These are phyloP conservation scores for Castanopsis chinensis DNA, from an alignment of 306 rosid genomes.

Conservation along the genomic window DNA sequence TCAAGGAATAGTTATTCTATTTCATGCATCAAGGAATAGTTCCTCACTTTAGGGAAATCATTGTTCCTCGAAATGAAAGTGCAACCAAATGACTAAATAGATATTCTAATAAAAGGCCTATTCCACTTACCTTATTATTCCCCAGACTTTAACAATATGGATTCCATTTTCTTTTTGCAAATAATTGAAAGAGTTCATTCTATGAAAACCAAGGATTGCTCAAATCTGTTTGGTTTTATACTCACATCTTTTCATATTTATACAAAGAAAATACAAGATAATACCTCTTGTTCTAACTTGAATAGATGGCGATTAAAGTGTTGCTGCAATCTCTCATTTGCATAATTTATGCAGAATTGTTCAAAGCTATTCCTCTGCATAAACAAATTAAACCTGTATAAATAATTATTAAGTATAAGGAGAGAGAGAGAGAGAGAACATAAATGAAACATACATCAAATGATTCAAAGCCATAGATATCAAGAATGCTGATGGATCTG, in stretches of 20 bases:
- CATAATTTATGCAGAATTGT: slow-evolving; percentile 98
- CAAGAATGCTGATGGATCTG: slow-evolving; percentile 98
- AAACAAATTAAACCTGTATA: slow-evolving; percentile 7
- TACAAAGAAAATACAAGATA: neutral
- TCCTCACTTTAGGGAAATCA: no score
- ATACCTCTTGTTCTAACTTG: slow-evolving; percentile 98
- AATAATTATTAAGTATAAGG: slow-evolving; percentile 9
- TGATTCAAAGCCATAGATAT: slow-evolving; percentile 98
- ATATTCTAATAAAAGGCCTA: no score
- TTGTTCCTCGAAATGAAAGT: no score
- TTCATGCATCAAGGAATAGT: no score
- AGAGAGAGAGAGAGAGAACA: slow-evolving; percentile 2
- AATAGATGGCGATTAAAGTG: slow-evolving; percentile 98
- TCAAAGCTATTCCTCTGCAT: slow-evolving; percentile 93
- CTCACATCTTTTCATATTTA: slow-evolving; percentile 12
- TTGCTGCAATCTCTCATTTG: slow-evolving; percentile 95
- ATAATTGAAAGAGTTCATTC: neutral
- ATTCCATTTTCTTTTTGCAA: neutral
- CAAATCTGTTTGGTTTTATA: slow-evolving; percentile 7
- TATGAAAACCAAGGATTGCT: neutral
- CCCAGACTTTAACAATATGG: neutral
- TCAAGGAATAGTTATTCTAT: no score
- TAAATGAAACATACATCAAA: slow-evolving; percentile 70
- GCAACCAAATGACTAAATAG: no score
- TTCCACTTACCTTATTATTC: no score